These are phyloP conservation scores for Cryphonectria nitschkei DNA, from an alignment of 2,329 filamentous ascomycete genomes.

Conservation along the genomic window DNA sequence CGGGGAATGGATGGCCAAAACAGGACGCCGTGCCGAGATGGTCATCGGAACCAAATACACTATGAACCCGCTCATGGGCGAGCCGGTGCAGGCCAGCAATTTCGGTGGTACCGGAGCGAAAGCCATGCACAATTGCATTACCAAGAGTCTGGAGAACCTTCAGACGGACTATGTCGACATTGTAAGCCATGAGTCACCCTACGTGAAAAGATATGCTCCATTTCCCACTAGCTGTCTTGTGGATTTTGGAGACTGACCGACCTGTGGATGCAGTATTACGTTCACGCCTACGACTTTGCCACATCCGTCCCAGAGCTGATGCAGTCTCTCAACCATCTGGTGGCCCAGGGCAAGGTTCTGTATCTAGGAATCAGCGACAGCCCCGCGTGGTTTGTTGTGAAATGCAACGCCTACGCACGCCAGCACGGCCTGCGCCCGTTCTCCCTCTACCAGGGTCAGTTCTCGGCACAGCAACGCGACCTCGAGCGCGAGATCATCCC, in stretches of 20 bases:
- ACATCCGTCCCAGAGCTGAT: conserved; percentile 61
- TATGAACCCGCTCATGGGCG: conserved; percentile 56
- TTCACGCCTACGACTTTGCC: conserved; percentile 62
- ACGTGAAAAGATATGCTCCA: neutral
- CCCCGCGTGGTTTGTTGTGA: conserved; percentile 69
- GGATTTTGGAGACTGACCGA: neutral
- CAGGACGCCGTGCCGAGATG: conserved; percentile 68
- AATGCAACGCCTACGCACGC: conserved; percentile 47
- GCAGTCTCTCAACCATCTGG: conserved; percentile 59
- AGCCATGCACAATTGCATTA: conserved; percentile 59
- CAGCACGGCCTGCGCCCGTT: conserved; percentile 63
- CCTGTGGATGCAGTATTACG: conserved; percentile 42
- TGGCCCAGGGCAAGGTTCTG: conserved; percentile 57
- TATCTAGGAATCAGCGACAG: conserved; percentile 67
- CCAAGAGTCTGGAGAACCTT: conserved; percentile 61
- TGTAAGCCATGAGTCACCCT: conserved; percentile 39
- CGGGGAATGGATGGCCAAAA: conserved; percentile 71
- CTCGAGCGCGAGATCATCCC: conserved; percentile 72
- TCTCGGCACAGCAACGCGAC: conserved; percentile 63
- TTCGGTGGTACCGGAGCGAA: conserved; percentile 65
- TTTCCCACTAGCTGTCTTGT: neutral
- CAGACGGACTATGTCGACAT: conserved; percentile 73
- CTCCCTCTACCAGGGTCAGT: conserved; percentile 66
- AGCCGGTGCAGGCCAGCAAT: conserved; percentile 47
- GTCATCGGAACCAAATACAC: conserved; percentile 73